phyloP scores from a whole-genome alignment of 1,284 basidiomycete species.

The Naganishia liquefaciens region DNA sequence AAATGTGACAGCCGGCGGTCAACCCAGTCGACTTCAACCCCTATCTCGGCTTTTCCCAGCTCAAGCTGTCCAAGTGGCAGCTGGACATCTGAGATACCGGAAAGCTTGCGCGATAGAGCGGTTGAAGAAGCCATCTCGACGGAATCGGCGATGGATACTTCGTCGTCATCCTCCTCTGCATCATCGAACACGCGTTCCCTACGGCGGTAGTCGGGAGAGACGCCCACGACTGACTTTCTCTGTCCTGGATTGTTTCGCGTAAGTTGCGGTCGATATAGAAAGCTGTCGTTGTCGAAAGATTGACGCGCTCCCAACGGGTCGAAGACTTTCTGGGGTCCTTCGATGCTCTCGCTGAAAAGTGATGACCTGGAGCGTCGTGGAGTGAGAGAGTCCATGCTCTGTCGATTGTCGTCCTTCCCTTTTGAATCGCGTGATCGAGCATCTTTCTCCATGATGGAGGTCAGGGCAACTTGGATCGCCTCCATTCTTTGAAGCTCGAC shows the following conservation, averaged over 20 bases:
- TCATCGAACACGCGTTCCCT: slow-evolving; percentile 22
- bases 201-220: slow-evolving; percentile 14
- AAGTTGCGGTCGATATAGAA: slow-evolving; percentile 7
- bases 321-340: background rate
- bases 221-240: background rate
- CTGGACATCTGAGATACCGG: slow-evolving; percentile 2
- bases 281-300: slow-evolving; percentile 15
- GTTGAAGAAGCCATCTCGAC: slow-evolving; percentile 17
- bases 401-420: slow-evolving; percentile 11
- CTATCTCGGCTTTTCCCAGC: slow-evolving; percentile 2
- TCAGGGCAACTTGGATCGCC: slow-evolving; percentile 88
- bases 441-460: slow-evolving; percentile 86
- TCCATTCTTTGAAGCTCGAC: slow-evolving; percentile 77
- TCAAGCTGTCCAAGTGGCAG: background rate
- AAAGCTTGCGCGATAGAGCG: slow-evolving; percentile 9
- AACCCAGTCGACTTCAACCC: slow-evolving; percentile 66
- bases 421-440: slow-evolving; percentile 54
- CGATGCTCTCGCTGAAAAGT: background rate
- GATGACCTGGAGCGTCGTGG: slow-evolving; percentile 11
- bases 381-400: slow-evolving; percentile 5
- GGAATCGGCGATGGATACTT: slow-evolving; percentile 16
- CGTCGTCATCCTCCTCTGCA: slow-evolving; percentile 12
- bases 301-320: slow-evolving; percentile 20
- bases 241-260: background rate
- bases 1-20: slow-evolving; percentile 72